Evolutionary conservation across 495 filamentous ascomycete genomes (phyloP), one percentile per base, ranked within the genome.

Genomic region (Hyphodiscus hymeniophilus): DNA sequence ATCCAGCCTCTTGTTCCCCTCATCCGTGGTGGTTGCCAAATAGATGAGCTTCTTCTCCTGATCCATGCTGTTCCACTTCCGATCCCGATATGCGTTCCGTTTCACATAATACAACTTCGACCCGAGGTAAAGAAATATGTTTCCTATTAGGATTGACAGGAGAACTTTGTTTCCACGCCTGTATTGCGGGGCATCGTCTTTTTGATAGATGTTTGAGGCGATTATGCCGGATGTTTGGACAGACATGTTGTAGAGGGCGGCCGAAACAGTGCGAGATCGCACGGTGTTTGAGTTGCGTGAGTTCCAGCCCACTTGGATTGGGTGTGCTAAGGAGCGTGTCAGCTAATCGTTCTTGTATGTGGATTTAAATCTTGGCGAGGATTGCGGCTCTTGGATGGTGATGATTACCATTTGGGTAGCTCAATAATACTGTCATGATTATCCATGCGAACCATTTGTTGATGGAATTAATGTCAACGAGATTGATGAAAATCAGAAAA

Each of bases 181-280:
- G 49, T 89, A 87, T 15, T 73, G 61, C 0, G 84, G 84, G 38
- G 77, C 77, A 58, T 88, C 84, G 18, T 75, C 58, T n/a, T 67
- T 63, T 6, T 74, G 74, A 54, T 87, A 88, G 42, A 85, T 66
- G 7, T 62, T 69, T 31, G 85, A 75, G n/a, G 52, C 58, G 49
- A 85, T 77, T 43, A 88, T 81, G n/a, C 69, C 80, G 23, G 71
- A 72, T 0, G 72, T 67, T 59, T 89, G 84, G 1, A 88, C 81
- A 32, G 64, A 71, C 83, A 89, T 88, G 65, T 89, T 89, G 62
- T 90, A 90, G 12, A 86, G 53, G 0, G 77, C 77, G 0, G 75
- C 74, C 1, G 74, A 76, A 18, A 88, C 78, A 3, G 82, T 80
- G 2, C 84, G 61, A 0, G 82, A 84, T 1, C 82, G 66, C 5